Conservation (phyloP, 371 early-diverging fungal species). For the Zychaea mexicana region DNA sequence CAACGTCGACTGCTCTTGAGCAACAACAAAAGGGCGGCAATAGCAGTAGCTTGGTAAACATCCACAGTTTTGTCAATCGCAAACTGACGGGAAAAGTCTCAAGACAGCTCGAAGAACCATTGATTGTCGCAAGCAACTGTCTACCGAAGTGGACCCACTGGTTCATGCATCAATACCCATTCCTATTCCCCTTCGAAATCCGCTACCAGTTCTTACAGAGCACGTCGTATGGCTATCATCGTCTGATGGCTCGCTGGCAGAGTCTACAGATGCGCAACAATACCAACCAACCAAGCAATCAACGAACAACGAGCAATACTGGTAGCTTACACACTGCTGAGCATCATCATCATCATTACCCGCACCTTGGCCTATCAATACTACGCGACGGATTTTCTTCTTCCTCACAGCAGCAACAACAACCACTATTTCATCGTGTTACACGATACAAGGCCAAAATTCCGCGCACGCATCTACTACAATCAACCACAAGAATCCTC, state of each 20-base stretch:
- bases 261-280: slow-evolving; percentile 42
- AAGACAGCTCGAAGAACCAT: slow-evolving; percentile 82
- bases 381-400: too few species aligned
- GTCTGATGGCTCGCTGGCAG: slow-evolving; percentile 69
- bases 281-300: slow-evolving; percentile 28
- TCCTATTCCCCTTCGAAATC: slow-evolving; percentile 82
- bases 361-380: too few species aligned
- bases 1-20: neutral
- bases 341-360: too few species aligned
- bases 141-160: slow-evolving; percentile 78
- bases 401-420: too few species aligned
- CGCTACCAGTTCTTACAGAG: slow-evolving; percentile 75
- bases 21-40: too few species aligned
- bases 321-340: neutral
- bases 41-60: neutral
- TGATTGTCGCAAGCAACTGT: slow-evolving; percentile 79
- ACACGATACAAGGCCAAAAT: slow-evolving; percentile 84
- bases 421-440: slow-evolving; percentile 66
- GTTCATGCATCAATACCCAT: slow-evolving; percentile 66
- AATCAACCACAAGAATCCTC: slow-evolving; percentile 77
- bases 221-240: slow-evolving; percentile 83
- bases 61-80: slow-evolving; percentile 48
- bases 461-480: slow-evolving; percentile 70
- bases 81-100: slow-evolving; percentile 81
- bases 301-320: neutral